phyloP scores from a whole-genome alignment of 805 yeast genomes.

The Scheffersomyces spartinae region DNA sequence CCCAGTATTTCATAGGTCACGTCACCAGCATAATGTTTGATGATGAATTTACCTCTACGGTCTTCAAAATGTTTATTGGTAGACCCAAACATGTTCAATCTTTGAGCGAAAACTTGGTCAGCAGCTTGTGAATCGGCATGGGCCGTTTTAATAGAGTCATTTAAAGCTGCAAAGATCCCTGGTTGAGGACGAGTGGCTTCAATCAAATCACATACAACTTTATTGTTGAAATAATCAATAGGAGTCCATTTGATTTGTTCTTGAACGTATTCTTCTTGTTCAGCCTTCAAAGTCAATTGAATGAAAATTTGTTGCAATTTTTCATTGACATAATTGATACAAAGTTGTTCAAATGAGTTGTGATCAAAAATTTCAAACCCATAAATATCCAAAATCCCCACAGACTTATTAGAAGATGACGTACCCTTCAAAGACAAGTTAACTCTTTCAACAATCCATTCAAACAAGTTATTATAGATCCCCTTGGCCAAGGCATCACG shows the following conservation, averaged over 20 bases:
- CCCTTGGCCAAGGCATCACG: conserved; percentile 94
- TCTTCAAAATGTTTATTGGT: conserved; percentile 80
- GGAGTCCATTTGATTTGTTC: conserved; percentile 98
- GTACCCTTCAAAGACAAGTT: conserved; percentile 55
- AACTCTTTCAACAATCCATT: conserved; percentile 92
- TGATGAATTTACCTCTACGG: conserved; percentile 75
- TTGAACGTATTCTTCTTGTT: conserved; percentile 92
- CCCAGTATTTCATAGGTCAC: conserved; percentile 82
- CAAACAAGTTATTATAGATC: conserved; percentile 81
- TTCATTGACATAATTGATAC: conserved; percentile 93
- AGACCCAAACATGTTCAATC: conserved; percentile 70
- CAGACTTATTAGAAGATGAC: conserved; percentile 46
- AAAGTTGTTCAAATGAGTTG: conserved; percentile 89
- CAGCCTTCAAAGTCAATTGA: conserved; percentile 89
- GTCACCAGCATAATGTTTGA: conserved; percentile 98
- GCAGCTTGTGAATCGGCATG: conserved; percentile 97
- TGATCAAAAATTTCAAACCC: conserved; percentile 95
- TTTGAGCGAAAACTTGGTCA: conserved; percentile 89
- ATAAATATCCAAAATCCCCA: conserved; percentile 91
- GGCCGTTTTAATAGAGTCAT: conserved; percentile 96
- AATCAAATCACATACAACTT: conserved; percentile 92
- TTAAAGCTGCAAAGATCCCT: conserved; percentile 90
- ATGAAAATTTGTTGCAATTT: conserved; percentile 94
- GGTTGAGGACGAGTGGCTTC: conserved; percentile 87
- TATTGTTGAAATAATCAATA: conserved; percentile 89